A percentile compares a stretch with the other conserved stretches of the same genome.
phyloP scores from a whole-genome alignment of 179 eudicot species.

The Dionaea muscipula region DNA sequence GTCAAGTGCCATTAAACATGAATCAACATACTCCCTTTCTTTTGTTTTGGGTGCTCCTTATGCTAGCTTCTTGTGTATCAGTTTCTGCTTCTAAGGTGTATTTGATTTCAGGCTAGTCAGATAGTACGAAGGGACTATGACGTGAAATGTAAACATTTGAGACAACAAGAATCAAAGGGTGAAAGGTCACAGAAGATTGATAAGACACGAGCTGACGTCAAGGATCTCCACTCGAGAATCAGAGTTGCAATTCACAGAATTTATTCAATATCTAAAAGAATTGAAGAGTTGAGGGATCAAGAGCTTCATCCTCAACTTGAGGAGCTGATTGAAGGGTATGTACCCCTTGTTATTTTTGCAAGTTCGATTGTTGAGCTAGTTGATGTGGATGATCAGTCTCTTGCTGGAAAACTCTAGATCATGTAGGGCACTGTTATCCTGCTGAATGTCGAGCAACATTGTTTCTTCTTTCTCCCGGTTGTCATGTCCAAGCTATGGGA shows the following conservation, averaged over 20 bases:
- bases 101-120: slow-evolving; percentile 63
- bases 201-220: slow-evolving; percentile 79
- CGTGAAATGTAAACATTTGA: slow-evolving; percentile 53
- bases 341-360: slow-evolving; percentile 9
- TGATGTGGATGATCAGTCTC: too few relatives aligned
- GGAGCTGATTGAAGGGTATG: slow-evolving; percentile 88
- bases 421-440: too few relatives aligned
- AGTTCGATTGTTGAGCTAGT: too few relatives aligned
- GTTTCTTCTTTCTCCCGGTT: too few relatives aligned
- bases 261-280: slow-evolving; percentile 69
- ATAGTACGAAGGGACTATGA: slow-evolving; percentile 58
- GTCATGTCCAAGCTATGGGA: too few relatives aligned
- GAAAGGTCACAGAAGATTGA: slow-evolving; percentile 45
- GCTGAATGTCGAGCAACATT: too few relatives aligned
- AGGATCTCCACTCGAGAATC: slow-evolving; percentile 85
- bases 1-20: too few relatives aligned
- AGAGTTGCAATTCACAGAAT: slow-evolving; percentile 87
- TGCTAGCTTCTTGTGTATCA: not conserved
- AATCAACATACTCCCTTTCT: too few relatives aligned
- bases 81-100: not conserved
- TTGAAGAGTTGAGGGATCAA: slow-evolving; percentile 72
- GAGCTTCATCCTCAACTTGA: slow-evolving; percentile 96
- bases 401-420: too few relatives aligned
- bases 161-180: slow-evolving; percentile 62
- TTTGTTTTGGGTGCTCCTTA: not conserved